Evolutionary conservation across 352 stramenopile genomes (phyloP).

Genomic region (Pythium pyrilobum): DNA sequence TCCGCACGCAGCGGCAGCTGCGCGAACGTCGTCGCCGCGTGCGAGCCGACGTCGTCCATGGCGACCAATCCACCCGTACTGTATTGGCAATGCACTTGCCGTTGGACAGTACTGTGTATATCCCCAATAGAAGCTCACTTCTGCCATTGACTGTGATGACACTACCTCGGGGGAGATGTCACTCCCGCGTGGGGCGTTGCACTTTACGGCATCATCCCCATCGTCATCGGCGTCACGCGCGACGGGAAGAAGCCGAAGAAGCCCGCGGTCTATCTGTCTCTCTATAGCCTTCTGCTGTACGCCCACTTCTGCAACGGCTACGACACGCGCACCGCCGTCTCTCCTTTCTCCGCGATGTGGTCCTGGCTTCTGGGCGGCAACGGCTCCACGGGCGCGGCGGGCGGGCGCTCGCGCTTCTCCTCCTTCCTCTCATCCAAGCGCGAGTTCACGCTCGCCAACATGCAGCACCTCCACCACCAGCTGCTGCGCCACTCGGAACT

Average conservation of each 20-base stretch:
- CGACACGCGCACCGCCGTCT: too few relatives aligned
- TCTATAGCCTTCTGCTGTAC: neutral
- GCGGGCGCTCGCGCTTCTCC: slow-evolving; percentile 9
- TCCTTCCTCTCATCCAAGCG: slow-evolving; percentile 18
- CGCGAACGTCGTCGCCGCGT: slow-evolving; percentile 32
- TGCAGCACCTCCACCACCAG: slow-evolving; percentile 73
- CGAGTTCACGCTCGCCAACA: slow-evolving; percentile 65
- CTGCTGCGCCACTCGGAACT: slow-evolving; percentile 50
- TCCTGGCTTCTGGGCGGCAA: slow-evolving; percentile 32
- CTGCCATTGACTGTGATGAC: neutral
- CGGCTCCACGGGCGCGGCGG: slow-evolving; percentile 5
- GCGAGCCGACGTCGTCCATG: slow-evolving; percentile 5
- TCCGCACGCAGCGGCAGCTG: slow-evolving; percentile 57
- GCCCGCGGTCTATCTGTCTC: neutral
- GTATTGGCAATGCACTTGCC: neutral
- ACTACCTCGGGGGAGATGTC: slow-evolving; percentile 11
- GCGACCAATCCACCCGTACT: neutral
- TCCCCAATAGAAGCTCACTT: neutral
- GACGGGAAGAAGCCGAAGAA: neutral
- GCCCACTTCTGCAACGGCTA: neutral
- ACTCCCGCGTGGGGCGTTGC: slow-evolving; percentile 17
- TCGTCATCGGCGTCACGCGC: slow-evolving; percentile 1
- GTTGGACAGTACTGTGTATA: slow-evolving; percentile 1
- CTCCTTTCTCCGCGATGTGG: slow-evolving; percentile 27
- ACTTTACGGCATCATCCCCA: slow-evolving; percentile 8